Conservation (phyloP, 108 stramenopile genomes). For the Parietichytrium sp. region DNA sequence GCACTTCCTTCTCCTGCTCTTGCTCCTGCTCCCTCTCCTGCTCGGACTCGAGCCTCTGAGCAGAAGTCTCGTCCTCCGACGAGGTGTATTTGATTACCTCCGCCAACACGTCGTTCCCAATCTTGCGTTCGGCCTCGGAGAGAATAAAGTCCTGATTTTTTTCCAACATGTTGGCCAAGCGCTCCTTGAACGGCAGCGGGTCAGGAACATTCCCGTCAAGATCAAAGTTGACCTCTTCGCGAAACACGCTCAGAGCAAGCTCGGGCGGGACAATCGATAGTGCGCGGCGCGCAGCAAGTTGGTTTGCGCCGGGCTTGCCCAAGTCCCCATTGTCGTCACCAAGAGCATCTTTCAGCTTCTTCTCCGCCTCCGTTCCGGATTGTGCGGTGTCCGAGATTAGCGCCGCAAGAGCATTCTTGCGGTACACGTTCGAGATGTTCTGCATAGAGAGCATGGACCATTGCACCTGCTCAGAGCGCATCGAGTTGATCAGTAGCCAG, state of each 20-base stretch:
- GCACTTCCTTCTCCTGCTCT: conserved; percentile 48
- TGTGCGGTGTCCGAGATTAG: conserved; percentile 23
- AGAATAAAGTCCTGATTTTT: conserved; percentile 40
- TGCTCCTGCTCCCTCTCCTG: conserved; percentile 52
- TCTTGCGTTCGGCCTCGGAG: not conserved
- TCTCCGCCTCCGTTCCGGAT: not conserved
- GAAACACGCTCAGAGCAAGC: conserved; percentile 42
- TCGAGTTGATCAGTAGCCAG: conserved; percentile 42
- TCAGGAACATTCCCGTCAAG: conserved; percentile 42
- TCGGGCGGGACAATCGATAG: too few relatives aligned
- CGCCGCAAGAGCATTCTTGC: conserved; percentile 37
- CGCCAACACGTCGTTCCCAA: not conserved
- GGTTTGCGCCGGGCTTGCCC: too few relatives aligned
- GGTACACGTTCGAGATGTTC: conserved; percentile 44
- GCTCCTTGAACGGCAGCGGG: conserved; percentile 34
- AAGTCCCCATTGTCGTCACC: not conserved
- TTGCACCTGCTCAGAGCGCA: conserved; percentile 44
- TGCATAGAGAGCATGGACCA: conserved; percentile 43
- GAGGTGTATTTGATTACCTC: conserved; percentile 24
- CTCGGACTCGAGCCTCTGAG: conserved; percentile 40
- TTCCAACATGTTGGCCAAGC: conserved; percentile 28
- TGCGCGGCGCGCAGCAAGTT: too few relatives aligned
- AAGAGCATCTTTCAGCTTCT: not conserved
- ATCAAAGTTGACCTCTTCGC: conserved; percentile 41
- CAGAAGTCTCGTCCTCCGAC: conserved; percentile 31